Evolutionary conservation across 2,329 filamentous ascomycete species (phyloP), one percentile per base, ranked within the genome.

Genomic region (Neurospora sp.): DNA sequence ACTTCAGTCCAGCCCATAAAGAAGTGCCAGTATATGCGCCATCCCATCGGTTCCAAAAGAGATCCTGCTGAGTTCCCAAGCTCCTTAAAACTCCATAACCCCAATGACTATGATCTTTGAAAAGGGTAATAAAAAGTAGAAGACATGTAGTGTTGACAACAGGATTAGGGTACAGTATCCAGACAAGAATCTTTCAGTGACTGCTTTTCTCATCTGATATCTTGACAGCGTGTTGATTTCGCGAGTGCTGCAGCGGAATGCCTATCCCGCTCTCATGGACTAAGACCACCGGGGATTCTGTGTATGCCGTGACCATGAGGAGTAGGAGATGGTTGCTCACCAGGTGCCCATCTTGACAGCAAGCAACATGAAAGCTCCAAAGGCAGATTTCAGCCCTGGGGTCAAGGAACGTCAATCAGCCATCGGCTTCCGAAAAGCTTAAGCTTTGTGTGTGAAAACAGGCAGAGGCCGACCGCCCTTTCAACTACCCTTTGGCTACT

Each of bases 401-500:
- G 33, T 33, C 23, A 33, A 28, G 46, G 46, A 28, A 57, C 19
- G 46, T 52, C 46, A 28, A 57, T 57, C 23, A 23, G 17, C 46
- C 46, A 4, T 33, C 19, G 23, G 10, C 19, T 33, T 28, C 19
- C 33, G 4, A 15, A 10, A 62, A 62, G 28, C 28, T 62, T 8
- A 62, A 62, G 52, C 52, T 33, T 33, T 62, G 52, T 15, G 23
- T 28, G 46, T 52, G 46, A 28, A 52, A 52, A 52, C 19, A 10
- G 17, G 12, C 19, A 28, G 46, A 52, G 19, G 67, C 17, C 46
- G 46, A 52, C 11, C 11, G 39, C 41, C 40, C 69, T 69, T 82
- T 52, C 12, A 28, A 8, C 12, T 52, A 28, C 6, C 52, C 28
- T 8, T 15, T 62, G 28, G 10, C 52, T 77, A 88, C 78, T 85